phyloP scores from a whole-genome alignment of 352 stramenopile species.

The Ophiocytium majus region DNA sequence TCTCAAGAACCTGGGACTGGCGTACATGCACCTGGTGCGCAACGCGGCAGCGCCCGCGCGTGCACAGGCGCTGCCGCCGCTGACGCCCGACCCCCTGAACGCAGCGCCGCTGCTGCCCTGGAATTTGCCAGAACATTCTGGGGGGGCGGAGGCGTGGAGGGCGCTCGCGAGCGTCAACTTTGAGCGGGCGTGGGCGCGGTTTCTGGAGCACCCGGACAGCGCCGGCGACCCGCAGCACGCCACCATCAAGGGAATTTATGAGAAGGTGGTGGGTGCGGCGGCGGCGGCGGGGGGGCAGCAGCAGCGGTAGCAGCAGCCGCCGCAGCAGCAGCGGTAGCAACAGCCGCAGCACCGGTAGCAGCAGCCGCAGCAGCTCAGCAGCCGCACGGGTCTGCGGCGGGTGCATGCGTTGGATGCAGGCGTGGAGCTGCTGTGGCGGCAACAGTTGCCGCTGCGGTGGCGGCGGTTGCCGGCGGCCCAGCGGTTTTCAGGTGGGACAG shows the following conservation, averaged over 20 bases:
- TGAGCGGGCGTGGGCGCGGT: slow-evolving; percentile 33
- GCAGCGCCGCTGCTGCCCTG: slow-evolving; percentile 32
- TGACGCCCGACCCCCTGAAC: slow-evolving; percentile 28
- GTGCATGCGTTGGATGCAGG: too few relatives aligned
- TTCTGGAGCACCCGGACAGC: slow-evolving; percentile 35
- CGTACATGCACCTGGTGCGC: slow-evolving; percentile 83
- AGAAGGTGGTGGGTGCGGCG: slow-evolving; percentile 8
- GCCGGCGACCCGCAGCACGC: slow-evolving; percentile 37
- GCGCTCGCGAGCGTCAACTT: slow-evolving; percentile 26
- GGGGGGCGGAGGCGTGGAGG: slow-evolving; percentile 19
- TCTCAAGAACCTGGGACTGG: slow-evolving; percentile 88
- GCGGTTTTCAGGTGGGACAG: too few relatives aligned
- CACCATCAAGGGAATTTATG: slow-evolving; percentile 33
- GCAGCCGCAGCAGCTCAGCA: too few relatives aligned
- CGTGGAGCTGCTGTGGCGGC: too few relatives aligned
- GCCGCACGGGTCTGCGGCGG: too few relatives aligned
- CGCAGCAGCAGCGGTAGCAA: background rate
- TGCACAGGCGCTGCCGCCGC: background rate
- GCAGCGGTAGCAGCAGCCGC: background rate
- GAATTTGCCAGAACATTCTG: background rate
- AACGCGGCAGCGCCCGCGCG: slow-evolving; percentile 21
- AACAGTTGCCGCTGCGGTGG: too few relatives aligned
- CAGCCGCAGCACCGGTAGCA: too few relatives aligned
- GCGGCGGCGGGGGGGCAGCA: background rate
- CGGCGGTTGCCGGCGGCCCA: too few relatives aligned